phyloP scores from a whole-genome alignment of 352 stramenopile genomes.

The Proteromonas lacertae region DNA sequence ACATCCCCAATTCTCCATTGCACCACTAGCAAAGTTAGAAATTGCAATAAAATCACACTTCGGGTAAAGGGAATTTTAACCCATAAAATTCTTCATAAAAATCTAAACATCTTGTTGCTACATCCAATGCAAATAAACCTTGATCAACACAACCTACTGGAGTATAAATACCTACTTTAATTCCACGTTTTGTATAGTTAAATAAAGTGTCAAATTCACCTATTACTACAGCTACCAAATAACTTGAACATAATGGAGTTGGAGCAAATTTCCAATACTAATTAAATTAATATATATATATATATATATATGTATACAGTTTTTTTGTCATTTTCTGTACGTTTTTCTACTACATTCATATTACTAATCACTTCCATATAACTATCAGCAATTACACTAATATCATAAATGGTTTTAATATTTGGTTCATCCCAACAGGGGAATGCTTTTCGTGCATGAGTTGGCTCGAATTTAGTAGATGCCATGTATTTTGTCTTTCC shows the following conservation, averaged over 20 bases:
- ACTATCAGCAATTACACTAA: slow-evolving; percentile 41
- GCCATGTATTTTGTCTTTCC: slow-evolving; percentile 57
- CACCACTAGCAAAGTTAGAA: slow-evolving; percentile 70
- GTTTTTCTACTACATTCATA: slow-evolving; percentile 56
- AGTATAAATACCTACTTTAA: slow-evolving; percentile 74
- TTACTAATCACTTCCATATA: slow-evolving; percentile 67
- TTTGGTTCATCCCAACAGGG: slow-evolving; percentile 88
- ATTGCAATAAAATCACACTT: slow-evolving; percentile 87
- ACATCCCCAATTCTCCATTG: too few species aligned
- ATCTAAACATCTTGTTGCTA: slow-evolving; percentile 16
- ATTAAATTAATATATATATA: too few species aligned
- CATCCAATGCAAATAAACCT: slow-evolving; percentile 57
- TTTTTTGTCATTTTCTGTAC: too few species aligned
- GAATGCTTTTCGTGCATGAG: slow-evolving; percentile 47
- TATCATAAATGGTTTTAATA: slow-evolving; percentile 67
- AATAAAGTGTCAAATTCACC: slow-evolving; percentile 79
- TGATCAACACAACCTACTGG: slow-evolving; percentile 43
- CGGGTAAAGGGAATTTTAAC: slow-evolving; percentile 67
- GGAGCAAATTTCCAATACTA: slow-evolving; percentile 8
- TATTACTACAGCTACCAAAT: slow-evolving; percentile 45
- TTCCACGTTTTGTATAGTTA: slow-evolving; percentile 36
- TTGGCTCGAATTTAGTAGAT: slow-evolving; percentile 52
- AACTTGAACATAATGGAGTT: slow-evolving; percentile 79
- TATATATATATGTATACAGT: too few species aligned
- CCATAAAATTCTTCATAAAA: slow-evolving; percentile 44